A percentile compares a stretch with the other conserved stretches of the same genome.
These are phyloP conservation scores for Xylariales sp. DNA, from an alignment of 2,329 filamentous ascomycete genomes.

Conservation along the genomic window DNA sequence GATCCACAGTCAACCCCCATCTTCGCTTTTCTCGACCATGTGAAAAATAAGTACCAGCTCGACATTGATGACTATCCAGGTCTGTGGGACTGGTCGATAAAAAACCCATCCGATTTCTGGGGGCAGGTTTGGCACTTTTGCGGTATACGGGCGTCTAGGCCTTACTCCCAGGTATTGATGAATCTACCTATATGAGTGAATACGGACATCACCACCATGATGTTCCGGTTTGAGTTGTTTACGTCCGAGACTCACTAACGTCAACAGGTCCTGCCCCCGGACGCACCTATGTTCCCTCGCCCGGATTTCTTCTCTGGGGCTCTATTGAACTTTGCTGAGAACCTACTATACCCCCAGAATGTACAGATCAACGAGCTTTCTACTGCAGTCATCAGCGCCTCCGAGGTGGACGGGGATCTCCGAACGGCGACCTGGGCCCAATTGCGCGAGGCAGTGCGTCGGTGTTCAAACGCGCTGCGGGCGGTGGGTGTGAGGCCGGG, in stretches of 20 bases:
- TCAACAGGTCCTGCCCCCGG: slow-evolving; percentile 72
- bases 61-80: slow-evolving; percentile 74
- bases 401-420: slow-evolving; percentile 74
- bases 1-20: slow-evolving; percentile 75
- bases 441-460: slow-evolving; percentile 80
- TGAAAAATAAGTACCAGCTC: slow-evolving; percentile 75
- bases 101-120: slow-evolving; percentile 83
- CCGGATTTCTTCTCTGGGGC: slow-evolving; percentile 86
- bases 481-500: slow-evolving; percentile 68
- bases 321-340: slow-evolving; percentile 92
- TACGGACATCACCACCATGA: slow-evolving; percentile 14
- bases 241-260: slow-evolving; percentile 26
- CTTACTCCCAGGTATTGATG: slow-evolving; percentile 66
- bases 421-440: slow-evolving; percentile 76
- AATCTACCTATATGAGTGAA: not conserved
- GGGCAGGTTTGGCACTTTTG: slow-evolving; percentile 85
- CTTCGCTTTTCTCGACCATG: slow-evolving; percentile 74
- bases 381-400: slow-evolving; percentile 81
- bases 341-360: slow-evolving; percentile 82
- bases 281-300: slow-evolving; percentile 83
- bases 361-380: slow-evolving; percentile 66
- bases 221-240: not conserved
- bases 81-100: slow-evolving; percentile 88
- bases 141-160: slow-evolving; percentile 75
- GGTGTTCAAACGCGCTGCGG: slow-evolving; percentile 77